phyloP scores from a whole-genome alignment of 106 monocot species.

The Agapanthus africanus region DNA sequence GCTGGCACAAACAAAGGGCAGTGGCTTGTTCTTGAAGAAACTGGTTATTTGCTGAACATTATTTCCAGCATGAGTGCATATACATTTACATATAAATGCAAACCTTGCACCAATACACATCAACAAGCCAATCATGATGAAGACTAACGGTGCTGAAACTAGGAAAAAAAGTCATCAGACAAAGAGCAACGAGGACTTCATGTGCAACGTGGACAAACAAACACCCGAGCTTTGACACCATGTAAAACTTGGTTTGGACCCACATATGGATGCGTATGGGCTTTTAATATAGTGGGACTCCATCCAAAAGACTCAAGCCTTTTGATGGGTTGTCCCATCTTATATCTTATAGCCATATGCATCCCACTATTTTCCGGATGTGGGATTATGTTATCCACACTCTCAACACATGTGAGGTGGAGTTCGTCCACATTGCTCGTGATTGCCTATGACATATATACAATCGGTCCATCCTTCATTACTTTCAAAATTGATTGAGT shows the following conservation, averaged over 20 bases:
- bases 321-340: no score
- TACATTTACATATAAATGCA: neutral
- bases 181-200: neutral
- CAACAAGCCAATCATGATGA: neutral
- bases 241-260: no score
- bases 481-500: neutral
- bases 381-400: no score
- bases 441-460: neutral
- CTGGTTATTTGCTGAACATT: neutral
- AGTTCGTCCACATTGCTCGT: neutral
- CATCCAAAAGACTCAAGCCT: no score
- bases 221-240: no score
- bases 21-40: neutral
- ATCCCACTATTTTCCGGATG: no score
- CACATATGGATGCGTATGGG: no score
- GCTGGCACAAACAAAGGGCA: neutral
- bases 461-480: no score
- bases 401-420: neutral
- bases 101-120: neutral
- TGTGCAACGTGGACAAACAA: no score
- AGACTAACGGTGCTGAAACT: constrained; percentile 1
- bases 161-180: neutral
- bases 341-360: no score
- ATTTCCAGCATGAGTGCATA: neutral
- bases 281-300: no score